Base-by-base conservation (phyloP, 768 basidiomycete genomes). In the Solioccasus polychromus region DNA sequence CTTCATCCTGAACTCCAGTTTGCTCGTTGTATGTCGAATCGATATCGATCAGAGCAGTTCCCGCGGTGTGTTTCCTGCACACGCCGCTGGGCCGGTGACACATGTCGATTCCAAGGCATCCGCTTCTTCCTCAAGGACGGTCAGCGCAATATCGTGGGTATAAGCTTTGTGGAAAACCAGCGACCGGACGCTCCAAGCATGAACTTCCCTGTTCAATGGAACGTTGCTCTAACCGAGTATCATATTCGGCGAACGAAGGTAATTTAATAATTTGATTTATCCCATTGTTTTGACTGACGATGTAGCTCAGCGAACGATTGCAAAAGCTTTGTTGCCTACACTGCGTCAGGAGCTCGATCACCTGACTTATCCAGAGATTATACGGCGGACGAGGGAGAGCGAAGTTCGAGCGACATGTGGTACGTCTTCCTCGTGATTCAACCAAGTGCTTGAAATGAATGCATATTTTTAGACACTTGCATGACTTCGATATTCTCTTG, bases 401-500 rank as follows among this genome's bases (percentile, higher is more conserved):
- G 88, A 90, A 50, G 85, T 88, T 38, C 81, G 91, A 40, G 85
- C 85, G 17, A 90, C 88, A 20, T 93, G 91, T 57, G 91, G 89
- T 90, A 61, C 45, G 83, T 68, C 28, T 51, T 24, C 29, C 31
- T 45, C 17, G 39, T 31, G 24, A 35, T 34, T 36, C 44, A 8
- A 18, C 38, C 39, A 7, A 42, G 18, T 40, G 44, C 50, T 41
- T 52, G 42, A 40, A 38, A 45, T 44, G 37, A 42, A 45, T 20
- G 0, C 10, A n/a, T 47, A 31, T 38, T 49, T 46, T 18, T 61
- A 95, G 92, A 96, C 66, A 91, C 88, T 2, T 96, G 93, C 65
- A 88, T 91, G 76, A 93, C 91, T 5, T 94, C 92, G 11, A 82
- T 95, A 46, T 95, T 95, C 66, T 85, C 87, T 6, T 83, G 81